These are phyloP conservation scores for Leccinum longicurvipes DNA, from an alignment of 768 basidiomycete species.

Conservation along the genomic window DNA sequence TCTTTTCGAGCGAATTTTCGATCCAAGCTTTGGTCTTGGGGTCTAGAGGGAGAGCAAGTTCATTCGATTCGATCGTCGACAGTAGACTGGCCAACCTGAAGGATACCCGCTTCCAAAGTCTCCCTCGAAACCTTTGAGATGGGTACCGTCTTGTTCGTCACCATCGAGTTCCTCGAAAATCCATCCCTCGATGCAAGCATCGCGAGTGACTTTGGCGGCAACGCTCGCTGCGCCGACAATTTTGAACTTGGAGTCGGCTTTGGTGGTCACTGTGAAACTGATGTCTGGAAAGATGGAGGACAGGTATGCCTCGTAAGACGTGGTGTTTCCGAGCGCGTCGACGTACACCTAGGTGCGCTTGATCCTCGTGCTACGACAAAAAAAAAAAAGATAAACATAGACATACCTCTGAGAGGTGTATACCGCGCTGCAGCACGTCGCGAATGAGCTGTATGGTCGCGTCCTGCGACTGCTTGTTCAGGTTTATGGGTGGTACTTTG, in stretches of 20 bases:
- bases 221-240: slow-evolving; percentile 97
- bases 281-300: slow-evolving; percentile 80
- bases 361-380: background rate
- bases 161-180: slow-evolving; percentile 60
- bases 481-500: slow-evolving; percentile 73
- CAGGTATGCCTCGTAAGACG: slow-evolving; percentile 81
- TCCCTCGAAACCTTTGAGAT: slow-evolving; percentile 28
- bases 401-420: slow-evolving; percentile 72
- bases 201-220: slow-evolving; percentile 96
- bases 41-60: slow-evolving; percentile 45
- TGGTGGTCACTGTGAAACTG: slow-evolving; percentile 82
- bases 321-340: slow-evolving; percentile 88
- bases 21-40: slow-evolving; percentile 93
- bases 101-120: slow-evolving; percentile 87
- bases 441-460: slow-evolving; percentile 88
- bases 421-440: slow-evolving; percentile 76
- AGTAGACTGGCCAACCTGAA: slow-evolving; percentile 49
- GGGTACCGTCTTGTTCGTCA: slow-evolving; percentile 1
- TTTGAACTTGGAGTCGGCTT: slow-evolving; percentile 95
- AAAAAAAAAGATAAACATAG: slow-evolving; percentile 4
- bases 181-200: slow-evolving; percentile 88
- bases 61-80: background rate
- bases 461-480: slow-evolving; percentile 85
- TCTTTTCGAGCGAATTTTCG: slow-evolving; percentile 67
- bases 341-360: slow-evolving; percentile 70